These are phyloP conservation scores for Penicillium sp. DNA, from an alignment of 2,329 filamentous ascomycete genomes.

Conservation along the genomic window DNA sequence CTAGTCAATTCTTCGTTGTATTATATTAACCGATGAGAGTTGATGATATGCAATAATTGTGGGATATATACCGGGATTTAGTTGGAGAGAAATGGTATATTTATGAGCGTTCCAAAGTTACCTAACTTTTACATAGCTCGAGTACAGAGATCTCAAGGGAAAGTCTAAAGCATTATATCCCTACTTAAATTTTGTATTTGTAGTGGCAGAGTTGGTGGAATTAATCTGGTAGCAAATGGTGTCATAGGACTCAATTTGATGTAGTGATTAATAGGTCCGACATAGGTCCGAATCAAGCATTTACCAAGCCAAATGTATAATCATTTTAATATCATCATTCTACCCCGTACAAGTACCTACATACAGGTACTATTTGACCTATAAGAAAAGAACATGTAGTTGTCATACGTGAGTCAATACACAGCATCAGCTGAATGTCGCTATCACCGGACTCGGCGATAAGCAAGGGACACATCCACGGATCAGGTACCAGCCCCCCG, in stretches of 20 bases:
- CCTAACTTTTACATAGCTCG: background rate
- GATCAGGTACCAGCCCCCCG: constrained; percentile 14
- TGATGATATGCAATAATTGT: too few relatives aligned
- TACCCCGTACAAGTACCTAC: background rate
- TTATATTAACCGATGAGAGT: too few relatives aligned
- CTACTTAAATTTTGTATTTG: background rate
- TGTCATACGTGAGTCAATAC: background rate
- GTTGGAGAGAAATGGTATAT: background rate
- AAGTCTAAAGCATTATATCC: background rate
- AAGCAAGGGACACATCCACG: constrained; percentile 13
- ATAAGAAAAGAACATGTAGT: background rate
- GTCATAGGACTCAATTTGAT: background rate
- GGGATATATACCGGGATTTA: background rate
- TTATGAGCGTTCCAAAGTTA: too few relatives aligned
- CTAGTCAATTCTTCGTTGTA: background rate
- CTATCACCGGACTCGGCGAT: constrained; percentile 18
- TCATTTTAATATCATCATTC: background rate
- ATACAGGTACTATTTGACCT: background rate
- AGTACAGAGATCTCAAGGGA: too few relatives aligned
- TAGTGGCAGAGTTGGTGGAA: background rate
- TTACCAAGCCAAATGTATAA: background rate
- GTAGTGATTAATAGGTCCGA: background rate
- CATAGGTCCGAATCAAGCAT: background rate
- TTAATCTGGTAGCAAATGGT: background rate
- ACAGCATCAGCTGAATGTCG: background rate